These are phyloP conservation scores for Pleurozium schreberi DNA, from an alignment of 225 moss, liverwort and hornwort species.

Conservation along the genomic window DNA sequence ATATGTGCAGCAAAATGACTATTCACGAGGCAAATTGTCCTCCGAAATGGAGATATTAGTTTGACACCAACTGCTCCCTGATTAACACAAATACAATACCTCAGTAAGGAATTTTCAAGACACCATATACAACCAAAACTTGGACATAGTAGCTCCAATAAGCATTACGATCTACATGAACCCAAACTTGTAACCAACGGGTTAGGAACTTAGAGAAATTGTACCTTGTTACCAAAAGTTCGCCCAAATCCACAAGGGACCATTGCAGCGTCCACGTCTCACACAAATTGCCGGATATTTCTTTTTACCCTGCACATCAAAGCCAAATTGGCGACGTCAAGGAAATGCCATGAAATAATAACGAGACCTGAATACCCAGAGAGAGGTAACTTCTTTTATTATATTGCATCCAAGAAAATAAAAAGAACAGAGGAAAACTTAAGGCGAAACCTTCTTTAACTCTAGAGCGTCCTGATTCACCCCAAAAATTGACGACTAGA, in stretches of 20 bases:
- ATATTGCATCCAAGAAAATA: neutral
- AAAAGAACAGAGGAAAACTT: neutral
- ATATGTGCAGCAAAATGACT: constrained; percentile 97
- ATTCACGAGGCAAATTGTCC: constrained; percentile 75
- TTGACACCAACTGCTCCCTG: constrained; percentile 97
- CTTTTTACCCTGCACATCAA: constrained; percentile 50
- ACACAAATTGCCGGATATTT: constrained; percentile 60
- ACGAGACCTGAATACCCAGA: neutral
- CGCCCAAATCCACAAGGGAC: constrained; percentile 98
- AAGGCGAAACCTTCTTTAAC: neutral
- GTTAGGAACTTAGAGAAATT: neutral
- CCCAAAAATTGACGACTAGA: too few species aligned
- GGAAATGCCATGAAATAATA: neutral
- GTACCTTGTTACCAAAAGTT: constrained; percentile 89
- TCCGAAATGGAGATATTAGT: constrained; percentile 68
- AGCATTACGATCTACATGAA: neutral
- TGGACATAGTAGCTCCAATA: neutral
- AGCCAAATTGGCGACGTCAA: neutral
- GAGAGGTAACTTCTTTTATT: neutral
- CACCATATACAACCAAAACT: neutral
- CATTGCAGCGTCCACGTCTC: constrained; percentile 88
- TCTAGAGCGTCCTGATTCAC: too few species aligned
- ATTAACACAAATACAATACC: constrained; percentile 1
- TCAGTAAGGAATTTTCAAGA: neutral
- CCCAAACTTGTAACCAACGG: neutral